Percentiles rank a stretch among this genome's conserved stretches.
phyloP scores from a whole-genome alignment of 192 early-diverging fungal species.

The Coemansia sp. region DNA sequence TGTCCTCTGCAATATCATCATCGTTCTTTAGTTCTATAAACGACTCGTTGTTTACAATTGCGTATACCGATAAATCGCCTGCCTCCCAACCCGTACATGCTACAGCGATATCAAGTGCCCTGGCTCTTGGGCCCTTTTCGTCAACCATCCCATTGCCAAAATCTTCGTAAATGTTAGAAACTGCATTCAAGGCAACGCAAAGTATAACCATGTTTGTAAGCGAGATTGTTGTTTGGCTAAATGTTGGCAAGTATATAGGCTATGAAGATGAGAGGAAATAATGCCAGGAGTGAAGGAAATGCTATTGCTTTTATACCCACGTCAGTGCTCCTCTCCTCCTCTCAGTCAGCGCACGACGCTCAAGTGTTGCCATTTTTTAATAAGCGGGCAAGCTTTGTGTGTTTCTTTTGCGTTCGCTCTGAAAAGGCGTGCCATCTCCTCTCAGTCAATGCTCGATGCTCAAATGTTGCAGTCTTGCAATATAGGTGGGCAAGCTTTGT shows the following conservation, averaged over 20 bases:
- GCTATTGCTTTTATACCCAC: background rate
- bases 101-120: background rate
- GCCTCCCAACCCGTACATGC: fast-evolving
- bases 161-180: background rate
- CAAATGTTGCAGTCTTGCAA: background rate
- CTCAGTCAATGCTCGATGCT: background rate
- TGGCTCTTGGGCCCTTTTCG: background rate
- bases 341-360: background rate
- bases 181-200: background rate
- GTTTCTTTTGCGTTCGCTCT: background rate
- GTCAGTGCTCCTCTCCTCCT: background rate
- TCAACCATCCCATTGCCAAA: background rate
- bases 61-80: background rate
- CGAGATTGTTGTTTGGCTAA: background rate
- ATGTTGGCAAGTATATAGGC: background rate
- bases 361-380: background rate
- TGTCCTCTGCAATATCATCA: background rate
- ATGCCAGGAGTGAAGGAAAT: background rate
- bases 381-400: background rate
- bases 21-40: background rate
- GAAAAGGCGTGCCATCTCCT: background rate
- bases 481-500: background rate
- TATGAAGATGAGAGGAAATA: background rate
- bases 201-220: background rate
- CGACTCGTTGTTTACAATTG: background rate